Conservation (phyloP, 2,329 filamentous ascomycete genomes). For the Lizonia empirigonia region DNA sequence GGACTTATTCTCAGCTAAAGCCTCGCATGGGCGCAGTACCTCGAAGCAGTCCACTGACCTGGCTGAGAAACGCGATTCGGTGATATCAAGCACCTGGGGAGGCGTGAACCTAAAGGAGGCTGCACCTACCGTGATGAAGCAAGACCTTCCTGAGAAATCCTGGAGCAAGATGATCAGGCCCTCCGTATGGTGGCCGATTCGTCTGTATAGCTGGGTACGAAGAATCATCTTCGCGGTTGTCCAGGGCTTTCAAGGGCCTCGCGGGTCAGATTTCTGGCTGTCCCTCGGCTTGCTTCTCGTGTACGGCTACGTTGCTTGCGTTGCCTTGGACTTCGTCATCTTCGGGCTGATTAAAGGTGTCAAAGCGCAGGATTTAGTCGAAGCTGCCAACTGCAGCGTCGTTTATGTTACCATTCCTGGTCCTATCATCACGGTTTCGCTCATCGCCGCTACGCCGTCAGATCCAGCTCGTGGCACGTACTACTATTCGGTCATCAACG, state of each 20-base stretch:
- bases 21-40: not conserved
- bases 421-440: slow-evolving; percentile 39
- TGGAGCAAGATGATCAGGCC: not conserved
- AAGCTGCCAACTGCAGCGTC: slow-evolving; percentile 36
- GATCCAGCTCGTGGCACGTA: slow-evolving; percentile 39
- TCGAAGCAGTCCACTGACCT: not conserved
- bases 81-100: slow-evolving; percentile 17
- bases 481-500: slow-evolving; percentile 42
- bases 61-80: slow-evolving; percentile 18
- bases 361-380: slow-evolving; percentile 30
- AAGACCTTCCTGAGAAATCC: too few relatives aligned
- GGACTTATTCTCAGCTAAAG: not conserved
- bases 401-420: slow-evolving; percentile 44
- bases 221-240: slow-evolving; percentile 14
- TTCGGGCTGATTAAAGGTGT: slow-evolving; percentile 26
- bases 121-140: not conserved
- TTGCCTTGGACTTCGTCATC: slow-evolving; percentile 27
- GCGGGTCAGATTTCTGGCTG: slow-evolving; percentile 23
- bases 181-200: slow-evolving; percentile 31
- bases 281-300: slow-evolving; percentile 16
- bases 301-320: slow-evolving; percentile 23
- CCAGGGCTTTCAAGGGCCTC: slow-evolving; percentile 14
- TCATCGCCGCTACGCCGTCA: slow-evolving; percentile 31
- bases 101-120: not conserved
- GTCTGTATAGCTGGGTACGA: not conserved